These are phyloP conservation scores for Streptanthus diversifolius DNA, from an alignment of 345 rosid genomes.

Conservation along the genomic window DNA sequence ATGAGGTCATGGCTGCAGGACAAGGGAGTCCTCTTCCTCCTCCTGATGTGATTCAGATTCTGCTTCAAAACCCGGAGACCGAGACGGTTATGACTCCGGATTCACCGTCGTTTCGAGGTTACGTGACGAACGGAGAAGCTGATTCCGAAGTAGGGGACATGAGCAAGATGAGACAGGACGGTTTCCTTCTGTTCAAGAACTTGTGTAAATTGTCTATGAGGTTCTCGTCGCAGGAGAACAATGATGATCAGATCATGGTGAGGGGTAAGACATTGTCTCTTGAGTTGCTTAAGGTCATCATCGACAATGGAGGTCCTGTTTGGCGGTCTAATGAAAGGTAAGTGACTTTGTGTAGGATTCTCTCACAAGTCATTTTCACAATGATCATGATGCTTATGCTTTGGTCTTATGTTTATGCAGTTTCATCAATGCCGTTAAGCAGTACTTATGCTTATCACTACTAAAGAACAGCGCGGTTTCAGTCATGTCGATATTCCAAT, in stretches of 20 bases:
- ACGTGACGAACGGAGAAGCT: constrained; percentile 38
- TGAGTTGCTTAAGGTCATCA: constrained; percentile 76
- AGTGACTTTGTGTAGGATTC: constrained; percentile 12
- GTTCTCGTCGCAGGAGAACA: constrained; percentile 78
- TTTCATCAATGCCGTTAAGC: constrained; percentile 76
- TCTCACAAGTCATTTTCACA: neutral
- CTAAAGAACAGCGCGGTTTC: constrained; percentile 94
- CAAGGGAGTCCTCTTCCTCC: constrained; percentile 50
- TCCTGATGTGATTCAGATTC: constrained; percentile 44
- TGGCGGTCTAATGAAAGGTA: constrained; percentile 74
- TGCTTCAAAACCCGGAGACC: constrained; percentile 27
- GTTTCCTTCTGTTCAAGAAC: constrained; percentile 76
- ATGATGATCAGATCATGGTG: constrained; percentile 87
- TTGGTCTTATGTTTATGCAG: constrained; percentile 37
- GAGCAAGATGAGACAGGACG: constrained; percentile 90
- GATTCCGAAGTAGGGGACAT: constrained; percentile 15
- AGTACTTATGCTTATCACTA: constrained; percentile 84
- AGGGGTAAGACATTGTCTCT: constrained; percentile 85
- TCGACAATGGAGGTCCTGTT: constrained; percentile 69
- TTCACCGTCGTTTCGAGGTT: constrained; percentile 27
- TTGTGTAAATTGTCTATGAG: constrained; percentile 94
- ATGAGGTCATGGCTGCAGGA: constrained; percentile 69
- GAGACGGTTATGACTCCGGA: constrained; percentile 41
- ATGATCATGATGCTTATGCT: neutral
- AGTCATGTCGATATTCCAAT: constrained; percentile 92